These are phyloP conservation scores for Cyathus striatus DNA, from an alignment of 768 basidiomycete genomes.

Conservation along the genomic window DNA sequence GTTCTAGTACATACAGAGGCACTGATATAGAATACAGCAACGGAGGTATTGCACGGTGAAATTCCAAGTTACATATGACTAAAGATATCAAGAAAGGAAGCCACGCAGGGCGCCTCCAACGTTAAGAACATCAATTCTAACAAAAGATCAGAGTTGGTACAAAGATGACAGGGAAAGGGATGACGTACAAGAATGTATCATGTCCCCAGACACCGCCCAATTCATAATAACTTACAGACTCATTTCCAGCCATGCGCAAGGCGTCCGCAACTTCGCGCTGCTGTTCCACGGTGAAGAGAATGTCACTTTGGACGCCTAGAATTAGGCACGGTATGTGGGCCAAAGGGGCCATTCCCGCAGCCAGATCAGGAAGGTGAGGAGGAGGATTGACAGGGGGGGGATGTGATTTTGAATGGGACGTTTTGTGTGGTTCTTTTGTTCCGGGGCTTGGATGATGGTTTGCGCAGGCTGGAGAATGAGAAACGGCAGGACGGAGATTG, in stretches of 20 bases:
- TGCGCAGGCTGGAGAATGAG: constrained; percentile 12
- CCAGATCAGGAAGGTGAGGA: constrained; percentile 71
- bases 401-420: constrained; percentile 63
- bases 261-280: constrained; percentile 94
- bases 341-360: constrained; percentile 73
- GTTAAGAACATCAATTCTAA: constrained; percentile 78
- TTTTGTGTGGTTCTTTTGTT: constrained; percentile 20
- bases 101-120: constrained; percentile 91
- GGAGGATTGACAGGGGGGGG: constrained; percentile 70
- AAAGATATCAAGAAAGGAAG: constrained; percentile 54
- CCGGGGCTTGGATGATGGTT: constrained; percentile 12
- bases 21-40: not conserved
- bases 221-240: constrained; percentile 91
- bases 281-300: constrained; percentile 95
- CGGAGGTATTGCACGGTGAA: no score
- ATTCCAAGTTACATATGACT: no score
- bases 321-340: constrained; percentile 76
- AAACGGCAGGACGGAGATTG: constrained; percentile 35
- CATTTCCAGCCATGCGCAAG: constrained; percentile 84
- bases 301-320: constrained; percentile 94
- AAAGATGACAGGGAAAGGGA: not conserved
- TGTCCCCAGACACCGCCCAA: constrained; percentile 99
- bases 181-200: constrained; percentile 87
- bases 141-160: not conserved
- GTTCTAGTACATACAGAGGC: no score